Conservation (phyloP, 164 flowering plant species). For the Annona squamosa region DNA sequence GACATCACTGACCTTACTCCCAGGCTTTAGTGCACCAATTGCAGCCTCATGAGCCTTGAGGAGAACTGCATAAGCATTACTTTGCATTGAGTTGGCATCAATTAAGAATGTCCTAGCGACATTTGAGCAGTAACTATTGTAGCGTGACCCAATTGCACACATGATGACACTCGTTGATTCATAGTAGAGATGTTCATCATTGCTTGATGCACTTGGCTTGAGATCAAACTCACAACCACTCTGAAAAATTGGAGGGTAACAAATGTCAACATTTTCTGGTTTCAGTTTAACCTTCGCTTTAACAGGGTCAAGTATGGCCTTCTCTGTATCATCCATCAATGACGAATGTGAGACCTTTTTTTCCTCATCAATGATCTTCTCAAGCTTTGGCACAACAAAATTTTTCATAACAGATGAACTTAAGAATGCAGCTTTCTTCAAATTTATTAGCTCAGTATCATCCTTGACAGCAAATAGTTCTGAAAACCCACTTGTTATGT, state of each 20-base stretch:
- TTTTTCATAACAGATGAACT: slow-evolving; percentile 53
- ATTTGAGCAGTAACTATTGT: slow-evolving; percentile 76
- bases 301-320: slow-evolving; percentile 55
- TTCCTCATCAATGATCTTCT: slow-evolving; percentile 72
- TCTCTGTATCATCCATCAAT: slow-evolving; percentile 71
- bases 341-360: slow-evolving; percentile 63
- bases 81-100: slow-evolving; percentile 57
- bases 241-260: slow-evolving; percentile 86
- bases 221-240: slow-evolving; percentile 82
- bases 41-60: slow-evolving; percentile 79
- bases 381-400: slow-evolving; percentile 74
- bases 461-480: slow-evolving; percentile 73
- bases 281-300: slow-evolving; percentile 55
- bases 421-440: slow-evolving; percentile 67
- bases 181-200: slow-evolving; percentile 57
- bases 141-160: slow-evolving; percentile 67
- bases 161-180: slow-evolving; percentile 70
- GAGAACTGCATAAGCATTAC: slow-evolving; percentile 74
- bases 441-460: slow-evolving; percentile 38
- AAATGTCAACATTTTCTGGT: slow-evolving; percentile 74
- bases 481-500: slow-evolving; percentile 58
- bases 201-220: slow-evolving; percentile 70
- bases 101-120: slow-evolving; percentile 62
- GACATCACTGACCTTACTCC: slow-evolving; percentile 40
- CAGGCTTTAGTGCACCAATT: slow-evolving; percentile 50